Evolutionary conservation across 768 basidiomycete genomes (phyloP), one percentile per base, ranked within the genome.

Genomic region (Tulasnella sp.): DNA sequence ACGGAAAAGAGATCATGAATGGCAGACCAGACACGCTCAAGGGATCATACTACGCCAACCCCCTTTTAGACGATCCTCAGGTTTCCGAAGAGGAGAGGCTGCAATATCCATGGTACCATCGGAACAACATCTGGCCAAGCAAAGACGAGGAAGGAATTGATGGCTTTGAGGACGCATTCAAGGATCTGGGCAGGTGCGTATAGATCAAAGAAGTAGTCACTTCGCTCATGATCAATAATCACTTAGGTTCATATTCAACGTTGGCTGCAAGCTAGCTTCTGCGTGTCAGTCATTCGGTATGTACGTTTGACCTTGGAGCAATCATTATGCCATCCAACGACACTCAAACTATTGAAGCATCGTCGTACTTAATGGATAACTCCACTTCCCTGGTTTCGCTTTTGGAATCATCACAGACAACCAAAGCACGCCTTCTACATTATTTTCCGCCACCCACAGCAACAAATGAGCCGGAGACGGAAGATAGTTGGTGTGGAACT

Each of bases 1-100:
- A 93, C 66, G 93, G 93, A 48, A 95, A 96, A 79, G 93, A 96
- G 72, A 78, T 92, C 40, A 95, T 96, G 91, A 96, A 96, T 60
- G 92, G 92, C 27, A 81, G 78, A 58, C 85, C 83, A 57, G 90
- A 96, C 63, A 69, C 73, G 2, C 68, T 92, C 59, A 98, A 96
- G 64, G 93, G 92, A 3, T 90, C 86, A 0, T 99, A 80, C 68
- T 99, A 99, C 62, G 91, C 89, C 53, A 91, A 83, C 53, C 89
- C 90, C 7, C 65, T 81, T 22, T 60, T 80, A 0, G 89, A 91
- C 49, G 57, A 62, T 25, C 76, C 82, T 0, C 66, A 71, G n/a
- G 82, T 88, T 2, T 62, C 78, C 2, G 72, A 69, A 31, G 72
- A 81, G 35, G 71, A 42, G 9, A 68, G 45, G 61, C 65, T 13